Percentiles rank a stretch among this genome's conserved stretches.
phyloP scores from a whole-genome alignment of 2,329 filamentous ascomycete species.

The Neonectria coccinea region DNA sequence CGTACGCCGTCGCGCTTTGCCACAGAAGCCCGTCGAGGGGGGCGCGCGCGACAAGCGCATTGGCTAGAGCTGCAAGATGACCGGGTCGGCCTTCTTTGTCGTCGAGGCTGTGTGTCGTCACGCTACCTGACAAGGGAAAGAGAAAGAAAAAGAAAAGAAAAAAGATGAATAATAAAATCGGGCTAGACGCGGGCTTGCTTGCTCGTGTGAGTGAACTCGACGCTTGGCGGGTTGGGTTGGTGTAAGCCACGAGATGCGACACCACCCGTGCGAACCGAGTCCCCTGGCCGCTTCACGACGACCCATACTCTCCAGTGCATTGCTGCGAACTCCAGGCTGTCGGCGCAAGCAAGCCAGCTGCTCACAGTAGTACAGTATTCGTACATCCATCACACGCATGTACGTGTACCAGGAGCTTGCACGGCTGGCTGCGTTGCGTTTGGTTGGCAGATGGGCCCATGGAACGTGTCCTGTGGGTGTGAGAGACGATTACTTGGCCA shows the following conservation, averaged over 20 bases:
- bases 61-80: conserved; percentile 44
- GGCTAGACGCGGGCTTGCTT: background rate
- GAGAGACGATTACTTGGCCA: conserved; percentile 11
- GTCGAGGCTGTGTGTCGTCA: conserved; percentile 46
- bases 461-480: conserved; percentile 1
- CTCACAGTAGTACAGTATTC: background rate
- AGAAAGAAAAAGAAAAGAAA: background rate
- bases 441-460: background rate
- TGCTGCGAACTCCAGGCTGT: background rate
- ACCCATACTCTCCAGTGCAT: background rate
- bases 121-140: conserved; percentile 28
- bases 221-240: conserved; percentile 34
- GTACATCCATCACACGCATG: background rate
- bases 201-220: conserved; percentile 37
- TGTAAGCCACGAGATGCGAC: background rate
- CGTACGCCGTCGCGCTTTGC: conserved; percentile 37
- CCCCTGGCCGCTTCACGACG: background rate
- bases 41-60: conserved; percentile 50
- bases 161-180: background rate
- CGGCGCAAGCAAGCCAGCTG: background rate
- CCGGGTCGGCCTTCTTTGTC: conserved; percentile 31
- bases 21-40: conserved; percentile 43
- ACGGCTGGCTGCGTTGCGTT: background rate
- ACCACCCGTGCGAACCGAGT: background rate
- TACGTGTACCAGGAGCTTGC: background rate